Conservation (phyloP, 176 grass and related monocot species). For the Musa acuminata region DNA sequence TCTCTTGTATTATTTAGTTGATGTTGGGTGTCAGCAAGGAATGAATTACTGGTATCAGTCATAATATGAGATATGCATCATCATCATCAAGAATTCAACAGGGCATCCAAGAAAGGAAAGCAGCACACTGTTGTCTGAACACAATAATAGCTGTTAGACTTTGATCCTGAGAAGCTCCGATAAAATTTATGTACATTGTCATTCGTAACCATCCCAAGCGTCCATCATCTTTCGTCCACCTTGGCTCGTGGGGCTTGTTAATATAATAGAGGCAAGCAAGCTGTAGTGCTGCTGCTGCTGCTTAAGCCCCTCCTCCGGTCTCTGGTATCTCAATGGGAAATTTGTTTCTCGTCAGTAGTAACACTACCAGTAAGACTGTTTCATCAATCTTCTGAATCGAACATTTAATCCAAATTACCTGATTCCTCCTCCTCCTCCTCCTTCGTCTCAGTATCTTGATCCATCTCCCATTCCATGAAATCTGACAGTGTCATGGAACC, state of each 20-base stretch:
- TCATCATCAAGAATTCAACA: background rate
- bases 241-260: background rate
- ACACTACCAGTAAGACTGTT: constrained; percentile 53
- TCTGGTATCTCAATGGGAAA: constrained; percentile 56
- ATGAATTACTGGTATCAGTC: background rate
- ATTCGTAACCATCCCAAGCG: background rate
- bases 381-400: constrained; percentile 36
- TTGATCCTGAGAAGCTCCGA: background rate
- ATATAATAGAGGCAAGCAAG: background rate
- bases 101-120: background rate
- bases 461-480: constrained; percentile 63
- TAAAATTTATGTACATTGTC: background rate
- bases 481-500: constrained; percentile 60
- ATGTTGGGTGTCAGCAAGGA: background rate
- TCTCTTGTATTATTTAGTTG: background rate
- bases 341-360: constrained; percentile 38
- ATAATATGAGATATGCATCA: background rate
- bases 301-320: constrained; percentile 37
- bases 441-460: constrained; percentile 27
- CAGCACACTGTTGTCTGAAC: background rate
- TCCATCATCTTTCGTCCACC: background rate
- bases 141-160: no score
- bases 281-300: background rate
- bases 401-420: constrained; percentile 19
- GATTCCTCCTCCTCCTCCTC: constrained; percentile 30